Evolutionary conservation across 345 rosid species (phyloP).

Genomic region (Xanthoceras sorbifolium): DNA sequence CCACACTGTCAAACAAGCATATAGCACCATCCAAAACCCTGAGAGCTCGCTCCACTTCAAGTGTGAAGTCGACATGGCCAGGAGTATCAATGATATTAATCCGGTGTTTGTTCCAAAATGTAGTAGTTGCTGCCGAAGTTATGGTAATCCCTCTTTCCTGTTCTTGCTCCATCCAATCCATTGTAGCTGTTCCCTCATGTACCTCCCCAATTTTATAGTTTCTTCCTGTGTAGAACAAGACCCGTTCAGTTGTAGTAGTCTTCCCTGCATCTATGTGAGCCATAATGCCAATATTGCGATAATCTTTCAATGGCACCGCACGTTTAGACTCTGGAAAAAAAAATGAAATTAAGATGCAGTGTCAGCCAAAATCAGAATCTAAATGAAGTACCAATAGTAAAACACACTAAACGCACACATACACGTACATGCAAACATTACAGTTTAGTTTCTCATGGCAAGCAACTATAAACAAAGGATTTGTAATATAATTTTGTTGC

Average conservation of each 20-base stretch:
- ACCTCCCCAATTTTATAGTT: constrained; percentile 99
- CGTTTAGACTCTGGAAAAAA: constrained; percentile 60
- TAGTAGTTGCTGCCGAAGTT: constrained; percentile 95
- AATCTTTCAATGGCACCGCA: constrained; percentile 70
- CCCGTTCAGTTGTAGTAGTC: constrained; percentile 89
- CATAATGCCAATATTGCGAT: constrained; percentile 95
- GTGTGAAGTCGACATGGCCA: constrained; percentile 95
- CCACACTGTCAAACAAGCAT: constrained; percentile 97
- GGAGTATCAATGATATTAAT: constrained; percentile 97
- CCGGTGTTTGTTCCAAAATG: constrained; percentile 87
- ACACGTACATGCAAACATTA: background rate
- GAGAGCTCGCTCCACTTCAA: constrained; percentile 96
- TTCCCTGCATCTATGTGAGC: constrained; percentile 99
- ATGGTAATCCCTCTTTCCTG: constrained; percentile 99
- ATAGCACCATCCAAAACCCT: constrained; percentile 96
- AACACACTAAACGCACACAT: background rate
- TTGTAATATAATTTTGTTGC: background rate
- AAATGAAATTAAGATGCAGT: constrained; percentile 5
- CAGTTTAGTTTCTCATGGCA: background rate
- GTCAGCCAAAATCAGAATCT: constrained; percentile 7
- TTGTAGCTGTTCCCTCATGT: constrained; percentile 96
- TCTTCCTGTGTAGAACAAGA: constrained; percentile 88
- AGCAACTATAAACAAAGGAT: background rate
- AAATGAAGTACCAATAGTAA: constrained; percentile 8
- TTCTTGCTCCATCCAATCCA: constrained; percentile 99